Conservation (phyloP, 2,329 filamentous ascomycete species). For the Grosmannia serpens region DNA sequence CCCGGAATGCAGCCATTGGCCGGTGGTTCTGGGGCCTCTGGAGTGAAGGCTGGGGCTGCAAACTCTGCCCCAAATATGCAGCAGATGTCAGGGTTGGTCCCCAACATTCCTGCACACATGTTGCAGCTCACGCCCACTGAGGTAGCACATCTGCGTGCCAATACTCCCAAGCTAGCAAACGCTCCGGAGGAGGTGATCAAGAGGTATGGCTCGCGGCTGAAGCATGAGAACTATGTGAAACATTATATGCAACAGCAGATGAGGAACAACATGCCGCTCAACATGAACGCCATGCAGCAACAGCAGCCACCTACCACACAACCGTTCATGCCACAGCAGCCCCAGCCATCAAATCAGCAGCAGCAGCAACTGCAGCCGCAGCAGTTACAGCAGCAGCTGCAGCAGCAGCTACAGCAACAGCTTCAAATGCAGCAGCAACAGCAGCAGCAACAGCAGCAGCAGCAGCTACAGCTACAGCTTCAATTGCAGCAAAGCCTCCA, state of each 20-base stretch:
- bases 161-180: constrained; percentile 8
- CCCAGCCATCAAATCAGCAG: constrained; percentile 7
- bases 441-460: constrained; percentile 9
- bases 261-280: neutral
- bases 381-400: constrained; percentile 27
- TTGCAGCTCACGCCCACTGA: constrained; percentile 8
- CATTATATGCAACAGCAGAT: constrained; percentile 8
- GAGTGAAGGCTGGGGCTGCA: neutral
- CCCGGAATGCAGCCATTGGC: constrained; percentile 5
- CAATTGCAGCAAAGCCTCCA: constrained; percentile 14
- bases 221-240: constrained; percentile 9
- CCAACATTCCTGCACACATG: constrained; percentile 8
- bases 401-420: constrained; percentile 18
- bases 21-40: neutral
- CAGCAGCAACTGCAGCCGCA: constrained; percentile 4
- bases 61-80: neutral
- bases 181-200: constrained; percentile 9
- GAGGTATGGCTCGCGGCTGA: constrained; percentile 3
- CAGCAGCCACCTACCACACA: constrained; percentile 9
- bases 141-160: constrained; percentile 6
- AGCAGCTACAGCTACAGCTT: constrained; percentile 11
- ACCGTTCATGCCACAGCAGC: constrained; percentile 3
- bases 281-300: constrained; percentile 3
- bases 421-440: constrained; percentile 5
- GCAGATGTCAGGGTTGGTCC: constrained; percentile 3